Evolutionary conservation across 2,329 filamentous ascomycete genomes (phyloP).

Genomic region (Fusarium decemcellulare): DNA sequence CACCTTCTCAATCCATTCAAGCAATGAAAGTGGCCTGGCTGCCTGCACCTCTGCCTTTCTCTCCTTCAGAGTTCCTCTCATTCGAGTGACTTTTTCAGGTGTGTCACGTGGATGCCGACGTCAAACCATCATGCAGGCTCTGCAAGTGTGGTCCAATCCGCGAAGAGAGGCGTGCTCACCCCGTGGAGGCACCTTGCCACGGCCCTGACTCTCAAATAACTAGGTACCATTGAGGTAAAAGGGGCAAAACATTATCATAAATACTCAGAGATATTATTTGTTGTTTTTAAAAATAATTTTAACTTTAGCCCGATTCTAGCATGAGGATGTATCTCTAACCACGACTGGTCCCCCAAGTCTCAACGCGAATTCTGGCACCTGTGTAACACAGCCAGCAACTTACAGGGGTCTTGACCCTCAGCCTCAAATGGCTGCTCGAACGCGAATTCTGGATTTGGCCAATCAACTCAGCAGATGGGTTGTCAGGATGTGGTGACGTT

Average conservation of each 20-base stretch:
- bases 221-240: too few relatives aligned
- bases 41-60: too few relatives aligned
- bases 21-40: background rate
- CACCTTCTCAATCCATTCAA: background rate
- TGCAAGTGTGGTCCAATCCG: background rate
- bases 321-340: too few relatives aligned
- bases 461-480: background rate
- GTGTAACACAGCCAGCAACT: background rate
- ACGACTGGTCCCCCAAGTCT: background rate
- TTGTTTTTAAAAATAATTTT: too few relatives aligned
- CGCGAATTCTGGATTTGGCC: background rate
- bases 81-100: background rate
- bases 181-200: too few relatives aligned
- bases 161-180: too few relatives aligned
- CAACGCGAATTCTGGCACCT: conserved; percentile 4
- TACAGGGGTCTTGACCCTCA: background rate
- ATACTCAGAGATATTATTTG: too few relatives aligned
- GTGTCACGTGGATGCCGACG: background rate
- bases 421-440: background rate
- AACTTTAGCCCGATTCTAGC: too few relatives aligned
- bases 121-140: background rate
- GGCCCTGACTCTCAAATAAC: too few relatives aligned
- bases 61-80: too few relatives aligned
- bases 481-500: background rate
- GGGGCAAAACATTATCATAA: too few relatives aligned